Conservation (phyloP, 495 filamentous ascomycete genomes). For the Glonium stellatum region DNA sequence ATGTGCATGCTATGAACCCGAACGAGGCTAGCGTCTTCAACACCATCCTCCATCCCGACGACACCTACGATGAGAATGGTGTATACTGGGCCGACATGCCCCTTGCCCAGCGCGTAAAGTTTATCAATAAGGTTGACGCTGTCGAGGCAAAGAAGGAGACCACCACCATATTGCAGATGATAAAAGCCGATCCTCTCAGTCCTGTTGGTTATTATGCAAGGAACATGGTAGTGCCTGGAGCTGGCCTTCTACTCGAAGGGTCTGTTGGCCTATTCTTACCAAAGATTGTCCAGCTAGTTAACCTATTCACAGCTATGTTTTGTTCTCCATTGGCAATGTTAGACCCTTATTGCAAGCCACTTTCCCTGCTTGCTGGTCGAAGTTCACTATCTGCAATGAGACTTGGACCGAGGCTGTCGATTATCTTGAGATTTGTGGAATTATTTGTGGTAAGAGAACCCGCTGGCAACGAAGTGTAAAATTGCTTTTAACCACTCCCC, state of each 20-base stretch:
- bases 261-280: conserved; percentile 30
- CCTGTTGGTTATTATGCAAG: conserved; percentile 75
- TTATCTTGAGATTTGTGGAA: conserved; percentile 81
- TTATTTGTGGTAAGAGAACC: conserved; percentile 67
- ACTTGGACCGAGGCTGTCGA: conserved; percentile 72
- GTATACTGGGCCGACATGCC: conserved; percentile 85
- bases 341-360: conserved; percentile 63
- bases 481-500: background rate
- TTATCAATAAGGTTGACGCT: conserved; percentile 62
- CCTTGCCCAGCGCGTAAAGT: conserved; percentile 55
- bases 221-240: conserved; percentile 83
- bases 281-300: background rate
- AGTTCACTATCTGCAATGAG: conserved; percentile 53
- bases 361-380: conserved; percentile 70
- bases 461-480: background rate
- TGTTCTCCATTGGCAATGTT: conserved; percentile 90
- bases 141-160: conserved; percentile 60
- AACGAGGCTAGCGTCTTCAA: conserved; percentile 67
- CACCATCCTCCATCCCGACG: conserved; percentile 68
- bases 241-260: conserved; percentile 82
- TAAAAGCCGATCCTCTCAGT: conserved; percentile 70
- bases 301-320: conserved; percentile 55
- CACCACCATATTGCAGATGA: conserved; percentile 61
- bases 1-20: conserved; percentile 45
- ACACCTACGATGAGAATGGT: conserved; percentile 72